phyloP scores from a whole-genome alignment of 164 flowering plant genomes.

The Macadamia integrifolia region DNA sequence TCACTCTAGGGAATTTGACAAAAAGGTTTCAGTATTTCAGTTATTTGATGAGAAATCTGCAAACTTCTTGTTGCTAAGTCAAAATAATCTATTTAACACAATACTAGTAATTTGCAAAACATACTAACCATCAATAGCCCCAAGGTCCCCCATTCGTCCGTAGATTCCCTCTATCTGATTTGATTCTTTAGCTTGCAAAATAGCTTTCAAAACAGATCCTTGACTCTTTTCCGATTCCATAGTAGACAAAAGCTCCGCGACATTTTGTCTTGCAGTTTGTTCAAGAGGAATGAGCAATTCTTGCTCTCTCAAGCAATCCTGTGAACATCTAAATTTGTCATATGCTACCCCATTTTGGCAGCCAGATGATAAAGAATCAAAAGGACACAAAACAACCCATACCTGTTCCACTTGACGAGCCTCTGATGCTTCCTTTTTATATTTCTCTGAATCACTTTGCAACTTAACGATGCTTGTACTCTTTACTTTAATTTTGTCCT shows the following conservation, averaged over 20 bases:
- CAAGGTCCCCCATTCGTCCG: constrained; percentile 95
- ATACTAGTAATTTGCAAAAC: too few relatives aligned
- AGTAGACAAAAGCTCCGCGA: constrained; percentile 64
- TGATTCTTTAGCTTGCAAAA: constrained; percentile 73
- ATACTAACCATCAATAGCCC: constrained; percentile 75
- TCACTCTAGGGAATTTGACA: too few relatives aligned
- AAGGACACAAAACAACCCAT: neutral
- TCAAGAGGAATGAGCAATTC: constrained; percentile 69
- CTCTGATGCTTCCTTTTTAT: constrained; percentile 49
- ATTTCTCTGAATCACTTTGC: constrained; percentile 40
- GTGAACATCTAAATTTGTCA: constrained; percentile 12
- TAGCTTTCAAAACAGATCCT: constrained; percentile 82
- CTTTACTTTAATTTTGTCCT: constrained; percentile 34
- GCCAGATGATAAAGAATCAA: neutral
- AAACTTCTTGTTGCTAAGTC: too few relatives aligned
- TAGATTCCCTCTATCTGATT: constrained; percentile 76
- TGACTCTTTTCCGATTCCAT: constrained; percentile 87
- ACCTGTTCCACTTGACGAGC: constrained; percentile 80
- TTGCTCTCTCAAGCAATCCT: constrained; percentile 71
- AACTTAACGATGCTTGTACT: constrained; percentile 28
- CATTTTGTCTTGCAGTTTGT: constrained; percentile 88
- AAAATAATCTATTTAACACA: too few relatives aligned
- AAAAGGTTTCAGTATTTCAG: too few relatives aligned
- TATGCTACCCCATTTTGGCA: constrained; percentile 1
- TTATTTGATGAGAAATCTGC: too few relatives aligned